Conservation (phyloP, 2,329 filamentous ascomycete species). For the Talaromyces sp. region DNA sequence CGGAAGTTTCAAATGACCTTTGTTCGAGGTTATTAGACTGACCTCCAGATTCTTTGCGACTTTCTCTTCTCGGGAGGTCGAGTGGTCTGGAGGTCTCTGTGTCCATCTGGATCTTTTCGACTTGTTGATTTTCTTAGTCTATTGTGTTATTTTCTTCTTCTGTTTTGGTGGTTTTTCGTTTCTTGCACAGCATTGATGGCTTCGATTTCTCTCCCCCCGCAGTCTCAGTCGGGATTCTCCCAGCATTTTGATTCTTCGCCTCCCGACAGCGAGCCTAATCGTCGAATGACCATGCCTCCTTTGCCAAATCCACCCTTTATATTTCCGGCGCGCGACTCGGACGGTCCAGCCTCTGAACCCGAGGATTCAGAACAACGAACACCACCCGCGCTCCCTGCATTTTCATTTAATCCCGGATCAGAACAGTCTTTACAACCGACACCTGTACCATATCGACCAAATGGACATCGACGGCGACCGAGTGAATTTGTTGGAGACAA, state of each 20-base stretch:
- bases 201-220: slow-evolving; percentile 41
- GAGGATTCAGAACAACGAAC: slow-evolving; percentile 53
- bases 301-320: slow-evolving; percentile 66
- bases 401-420: slow-evolving; percentile 42
- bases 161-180: slow-evolving; percentile 6
- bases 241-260: slow-evolving; percentile 31
- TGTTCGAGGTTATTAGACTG: slow-evolving; percentile 19
- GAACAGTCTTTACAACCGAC: slow-evolving; percentile 47
- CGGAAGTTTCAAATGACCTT: slow-evolving; percentile 30
- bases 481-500: slow-evolving; percentile 83
- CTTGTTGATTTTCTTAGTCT: slow-evolving; percentile 12
- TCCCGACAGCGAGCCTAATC: slow-evolving; percentile 23
- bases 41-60: slow-evolving; percentile 28
- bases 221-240: slow-evolving; percentile 32
- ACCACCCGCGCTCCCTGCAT: slow-evolving; percentile 38
- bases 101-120: slow-evolving; percentile 25
- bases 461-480: slow-evolving; percentile 71
- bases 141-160: slow-evolving; percentile 5
- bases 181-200: slow-evolving; percentile 34
- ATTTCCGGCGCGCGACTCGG: slow-evolving; percentile 58
- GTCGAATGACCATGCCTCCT: slow-evolving; percentile 34
- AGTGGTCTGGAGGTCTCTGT: slow-evolving; percentile 27
- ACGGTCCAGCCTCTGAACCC: slow-evolving; percentile 24
- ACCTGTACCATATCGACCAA: slow-evolving; percentile 42
- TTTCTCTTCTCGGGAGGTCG: slow-evolving; percentile 26